Conservation (phyloP, 805 yeast species). For the Blastobotrys terrestris region DNA sequence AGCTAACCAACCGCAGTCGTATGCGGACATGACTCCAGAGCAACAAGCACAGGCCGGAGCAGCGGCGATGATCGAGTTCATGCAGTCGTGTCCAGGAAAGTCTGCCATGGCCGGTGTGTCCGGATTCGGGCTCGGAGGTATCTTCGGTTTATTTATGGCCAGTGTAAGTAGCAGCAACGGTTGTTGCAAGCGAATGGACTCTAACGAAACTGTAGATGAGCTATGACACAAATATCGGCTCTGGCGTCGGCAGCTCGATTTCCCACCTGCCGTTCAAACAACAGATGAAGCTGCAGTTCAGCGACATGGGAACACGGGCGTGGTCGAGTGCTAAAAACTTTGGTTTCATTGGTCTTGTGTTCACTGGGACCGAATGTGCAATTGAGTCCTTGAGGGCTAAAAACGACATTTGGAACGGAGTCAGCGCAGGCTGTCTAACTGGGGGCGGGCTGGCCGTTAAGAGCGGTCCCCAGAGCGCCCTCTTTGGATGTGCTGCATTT, state of each 20-base stretch:
- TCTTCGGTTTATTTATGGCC: constrained; percentile 87
- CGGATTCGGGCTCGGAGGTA: constrained; percentile 92
- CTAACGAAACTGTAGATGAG: constrained; percentile 43
- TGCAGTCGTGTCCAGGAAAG: constrained; percentile 94
- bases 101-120: constrained; percentile 86
- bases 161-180: constrained; percentile 20
- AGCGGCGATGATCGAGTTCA: constrained; percentile 67
- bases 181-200: not conserved
- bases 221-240: constrained; percentile 70
- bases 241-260: constrained; percentile 47
- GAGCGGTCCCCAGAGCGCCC: constrained; percentile 89
- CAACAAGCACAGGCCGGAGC: constrained; percentile 94
- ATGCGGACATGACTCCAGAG: constrained; percentile 71
- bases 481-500: constrained; percentile 93
- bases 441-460: constrained; percentile 93
- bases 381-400: constrained; percentile 83
- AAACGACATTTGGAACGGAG: constrained; percentile 87
- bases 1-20: constrained; percentile 3
- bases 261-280: constrained; percentile 85
- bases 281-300: constrained; percentile 84
- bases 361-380: constrained; percentile 87
- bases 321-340: constrained; percentile 86
- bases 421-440: constrained; percentile 89
- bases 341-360: constrained; percentile 87
- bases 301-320: constrained; percentile 90